Evolutionary conservation across 2,329 filamentous ascomycete species (phyloP), one percentile per base, ranked within the genome.

Genomic region (Trichoderma polysporum): DNA sequence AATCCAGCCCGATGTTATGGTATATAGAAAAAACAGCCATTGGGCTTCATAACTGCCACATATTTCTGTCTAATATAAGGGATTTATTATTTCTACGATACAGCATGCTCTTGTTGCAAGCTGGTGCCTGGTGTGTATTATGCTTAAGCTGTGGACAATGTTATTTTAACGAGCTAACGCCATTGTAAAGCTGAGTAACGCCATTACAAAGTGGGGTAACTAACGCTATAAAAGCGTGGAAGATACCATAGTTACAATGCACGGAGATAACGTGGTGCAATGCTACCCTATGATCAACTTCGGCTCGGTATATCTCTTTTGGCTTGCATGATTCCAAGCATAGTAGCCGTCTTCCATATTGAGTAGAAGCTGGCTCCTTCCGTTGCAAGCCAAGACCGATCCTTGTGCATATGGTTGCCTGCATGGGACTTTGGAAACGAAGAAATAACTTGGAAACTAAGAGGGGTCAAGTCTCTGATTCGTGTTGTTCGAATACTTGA

Each of bases 211-310:
- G 58, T 35, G 58, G 58, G 58, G 58, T 58, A 58, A 41, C 4
- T 37, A 37, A 50, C 7, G 2, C 19, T 7, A 6, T 9, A n/a
- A 25, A 19, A 61, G 33, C 22, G 22, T 37, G 9, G 22, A 29
- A 22, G 29, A 50, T 27, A 17, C 4, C 27, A 13, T 49, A 61
- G 41, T 61, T 35, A 25, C 45, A 61, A 61, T 27, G 31, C 15
- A 27, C 15, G 45, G 41, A 50, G 22, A 61, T 61, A 61, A 61
- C 41, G 9, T 27, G 41, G 12, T 37, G 31, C 45, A 35, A 61
- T 61, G 39, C 45, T 29, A 61, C 58, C 45, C 41, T 19, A 60
- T 60, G 35, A 50, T 50, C 57, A 37, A 50, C n/a, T 50, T 50
- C 27, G 19, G 5, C 33, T 15, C 15, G 53, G 35, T 27, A 17